A percentile compares a stretch with the other conserved stretches of the same genome.
phyloP scores from a whole-genome alignment of 306 rosid genomes.

The Begonia masoniana region DNA sequence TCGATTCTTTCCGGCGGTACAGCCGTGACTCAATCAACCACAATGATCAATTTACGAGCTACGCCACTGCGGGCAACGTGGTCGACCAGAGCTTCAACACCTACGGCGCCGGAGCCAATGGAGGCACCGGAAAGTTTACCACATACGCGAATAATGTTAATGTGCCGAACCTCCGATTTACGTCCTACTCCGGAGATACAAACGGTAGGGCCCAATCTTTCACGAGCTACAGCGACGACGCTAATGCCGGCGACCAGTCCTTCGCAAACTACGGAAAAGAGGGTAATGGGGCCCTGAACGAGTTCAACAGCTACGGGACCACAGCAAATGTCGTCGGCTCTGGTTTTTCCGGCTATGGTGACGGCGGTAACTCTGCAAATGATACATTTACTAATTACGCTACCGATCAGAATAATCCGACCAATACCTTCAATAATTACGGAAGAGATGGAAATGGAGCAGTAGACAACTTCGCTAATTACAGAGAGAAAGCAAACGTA shows the following conservation, averaged over 20 bases:
- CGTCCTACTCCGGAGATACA: conserved; percentile 57
- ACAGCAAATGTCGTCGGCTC: conserved; percentile 54
- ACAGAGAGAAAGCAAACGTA: conserved; percentile 69
- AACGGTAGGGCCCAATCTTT: conserved; percentile 60
- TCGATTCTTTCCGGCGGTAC: conserved; percentile 82
- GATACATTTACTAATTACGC: conserved; percentile 62
- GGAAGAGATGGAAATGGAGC: conserved; percentile 65
- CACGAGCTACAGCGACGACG: conserved; percentile 50
- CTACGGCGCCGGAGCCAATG: conserved; percentile 50
- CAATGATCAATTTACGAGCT: conserved; percentile 40
- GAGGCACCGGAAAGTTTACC: conserved; percentile 63
- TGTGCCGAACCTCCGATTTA: conserved; percentile 61
- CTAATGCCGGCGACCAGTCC: conserved; percentile 67
- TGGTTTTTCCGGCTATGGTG: conserved; percentile 47
- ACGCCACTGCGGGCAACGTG: conserved; percentile 47
- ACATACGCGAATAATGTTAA: conserved; percentile 37
- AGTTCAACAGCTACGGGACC: conserved; percentile 50
- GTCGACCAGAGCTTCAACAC: conserved; percentile 63
- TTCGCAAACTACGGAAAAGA: conserved; percentile 58
- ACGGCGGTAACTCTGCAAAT: conserved; percentile 29
- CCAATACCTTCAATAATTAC: conserved; percentile 51
- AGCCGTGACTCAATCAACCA: conserved; percentile 59
- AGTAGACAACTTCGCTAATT: conserved; percentile 45
- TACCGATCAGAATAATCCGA: conserved; percentile 51
- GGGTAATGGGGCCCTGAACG: conserved; percentile 51